phyloP scores from a whole-genome alignment of 139 green algal species.

The Tetradesmus obliquus region DNA sequence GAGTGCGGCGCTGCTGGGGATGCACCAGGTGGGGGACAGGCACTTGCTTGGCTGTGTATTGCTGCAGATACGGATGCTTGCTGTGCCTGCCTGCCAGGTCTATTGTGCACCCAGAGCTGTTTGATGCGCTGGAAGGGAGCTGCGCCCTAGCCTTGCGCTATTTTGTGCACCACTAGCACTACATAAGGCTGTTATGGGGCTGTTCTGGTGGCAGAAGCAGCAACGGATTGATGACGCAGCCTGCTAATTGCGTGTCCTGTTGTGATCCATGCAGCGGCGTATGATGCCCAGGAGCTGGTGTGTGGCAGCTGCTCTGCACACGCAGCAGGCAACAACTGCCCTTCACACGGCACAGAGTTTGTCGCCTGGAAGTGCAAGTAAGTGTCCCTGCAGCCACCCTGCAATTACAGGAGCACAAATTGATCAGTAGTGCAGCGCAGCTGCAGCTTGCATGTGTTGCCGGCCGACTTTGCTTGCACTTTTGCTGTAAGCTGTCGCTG shows the following conservation, averaged over 20 bases:
- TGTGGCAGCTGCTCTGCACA: slow-evolving; percentile 42
- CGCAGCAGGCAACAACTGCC: slow-evolving; percentile 27
- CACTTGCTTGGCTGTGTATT: background rate
- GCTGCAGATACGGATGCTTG: slow-evolving; percentile 20
- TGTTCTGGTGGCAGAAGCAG: too few relatives aligned
- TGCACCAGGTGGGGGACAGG: background rate
- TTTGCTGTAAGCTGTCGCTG: too few relatives aligned
- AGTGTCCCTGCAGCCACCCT: background rate
- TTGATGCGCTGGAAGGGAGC: background rate
- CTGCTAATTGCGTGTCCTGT: background rate
- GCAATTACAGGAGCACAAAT: too few relatives aligned
- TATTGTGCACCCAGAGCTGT: too few relatives aligned
- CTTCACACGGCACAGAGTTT: slow-evolving; percentile 48
- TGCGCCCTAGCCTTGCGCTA: too few relatives aligned
- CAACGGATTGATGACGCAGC: too few relatives aligned
- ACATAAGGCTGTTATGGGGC: too few relatives aligned
- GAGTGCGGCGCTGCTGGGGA: slow-evolving; percentile 44
- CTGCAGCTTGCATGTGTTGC: too few relatives aligned
- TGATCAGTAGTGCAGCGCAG: too few relatives aligned
- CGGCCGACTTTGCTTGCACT: too few relatives aligned
- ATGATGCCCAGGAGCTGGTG: slow-evolving; percentile 37
- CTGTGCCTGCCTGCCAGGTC: background rate
- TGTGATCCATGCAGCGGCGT: background rate
- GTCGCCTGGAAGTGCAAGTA: slow-evolving; percentile 62
- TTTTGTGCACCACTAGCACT: too few relatives aligned